Evolutionary conservation across 2,329 filamentous ascomycete genomes (phyloP), one percentile per base, ranked within the genome.

Genomic region (Ophiognomonia clavigignenti-juglandacearum): DNA sequence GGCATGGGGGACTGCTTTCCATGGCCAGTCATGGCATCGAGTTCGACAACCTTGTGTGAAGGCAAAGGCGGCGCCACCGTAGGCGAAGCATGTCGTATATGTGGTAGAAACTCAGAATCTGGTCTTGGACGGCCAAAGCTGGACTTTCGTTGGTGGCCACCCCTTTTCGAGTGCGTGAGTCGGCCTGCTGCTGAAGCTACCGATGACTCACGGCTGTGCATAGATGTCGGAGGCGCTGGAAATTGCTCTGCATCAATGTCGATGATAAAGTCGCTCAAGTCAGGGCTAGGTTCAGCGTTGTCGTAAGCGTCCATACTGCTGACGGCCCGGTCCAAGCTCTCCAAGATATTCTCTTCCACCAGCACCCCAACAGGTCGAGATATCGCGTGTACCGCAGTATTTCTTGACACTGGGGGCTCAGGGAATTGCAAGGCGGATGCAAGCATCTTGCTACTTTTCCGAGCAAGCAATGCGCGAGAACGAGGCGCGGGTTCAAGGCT

Each of bases 211-310:
- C 47, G 48, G 40, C 43, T 45, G 20, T 43, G 44, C 11, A 39
- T 39, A 45, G 35, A 50, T 51, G 5, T 56, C 41, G 38, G 39
- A 36, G 14, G 49, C 36, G 32, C 31, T 3, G 23, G 45, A 10
- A 46, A 43, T 11, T 47, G 54, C 43, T 57, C 49, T 16, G 52
- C 44, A 6, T 58, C 59, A 31, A 56, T 57, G 14, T 53, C 53
- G 39, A 60, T 49, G 35, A 60, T 47, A 26, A 58, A 59, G 26
- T 59, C 59, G 49, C 57, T 57, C 11, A 60, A 39, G 24, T 61
- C 59, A 2, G 59, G 54, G 35, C 54, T 61, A 3, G 52, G 53
- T 39, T 59, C 59, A 18, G 52, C 48, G n/a, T 46, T 49, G 16
- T 57, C 51, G 11, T 50, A 26, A 8, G 41, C 41, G 27, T 45